Evolutionary conservation across 1,284 basidiomycete genomes (phyloP).

Genomic region (Ustilago vetiveriae): DNA sequence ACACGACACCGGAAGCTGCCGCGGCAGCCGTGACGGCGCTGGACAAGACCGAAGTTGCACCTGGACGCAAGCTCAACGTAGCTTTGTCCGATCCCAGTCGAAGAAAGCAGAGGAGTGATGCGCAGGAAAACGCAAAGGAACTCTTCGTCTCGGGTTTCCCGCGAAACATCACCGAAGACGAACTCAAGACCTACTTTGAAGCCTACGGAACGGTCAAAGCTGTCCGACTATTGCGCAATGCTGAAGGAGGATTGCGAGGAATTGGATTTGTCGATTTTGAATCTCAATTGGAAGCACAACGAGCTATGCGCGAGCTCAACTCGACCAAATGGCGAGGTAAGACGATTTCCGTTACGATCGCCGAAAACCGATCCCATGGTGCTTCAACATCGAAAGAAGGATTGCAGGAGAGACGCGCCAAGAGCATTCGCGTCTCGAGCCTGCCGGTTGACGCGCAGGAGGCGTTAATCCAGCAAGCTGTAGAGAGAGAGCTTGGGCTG

Average conservation of each 20-base stretch:
- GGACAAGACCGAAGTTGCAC: conserved; percentile 77
- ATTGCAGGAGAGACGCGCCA: conserved; percentile 16
- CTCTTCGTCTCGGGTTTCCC: conserved; percentile 85
- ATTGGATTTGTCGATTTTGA: conserved; percentile 94
- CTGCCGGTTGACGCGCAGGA: conserved; percentile 64
- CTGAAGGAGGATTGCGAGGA: conserved; percentile 79
- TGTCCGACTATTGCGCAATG: conserved; percentile 79
- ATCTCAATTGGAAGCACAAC: conserved; percentile 53
- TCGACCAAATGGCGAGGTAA: conserved; percentile 54
- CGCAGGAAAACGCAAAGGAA: conserved; percentile 79
- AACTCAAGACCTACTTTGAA: conserved; percentile 79
- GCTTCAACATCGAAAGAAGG: not conserved
- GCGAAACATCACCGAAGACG: conserved; percentile 77
- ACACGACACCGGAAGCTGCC: conserved; percentile 79
- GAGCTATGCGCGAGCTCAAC: conserved; percentile 60
- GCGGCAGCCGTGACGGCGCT: conserved; percentile 82
- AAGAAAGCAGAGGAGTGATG: conserved; percentile 86
- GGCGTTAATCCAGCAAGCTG: conserved; percentile 63
- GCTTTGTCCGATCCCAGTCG: conserved; percentile 88
- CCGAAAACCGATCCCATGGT: conserved; percentile 26
- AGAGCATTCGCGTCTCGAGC: conserved; percentile 46
- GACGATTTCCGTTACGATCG: conserved; percentile 53
- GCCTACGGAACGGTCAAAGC: conserved; percentile 79
- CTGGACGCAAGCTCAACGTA: conserved; percentile 77
- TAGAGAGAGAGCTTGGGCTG: conserved; percentile 50